Conservation (phyloP, 2,329 filamentous ascomycete genomes). For the Eutypa lata region DNA sequence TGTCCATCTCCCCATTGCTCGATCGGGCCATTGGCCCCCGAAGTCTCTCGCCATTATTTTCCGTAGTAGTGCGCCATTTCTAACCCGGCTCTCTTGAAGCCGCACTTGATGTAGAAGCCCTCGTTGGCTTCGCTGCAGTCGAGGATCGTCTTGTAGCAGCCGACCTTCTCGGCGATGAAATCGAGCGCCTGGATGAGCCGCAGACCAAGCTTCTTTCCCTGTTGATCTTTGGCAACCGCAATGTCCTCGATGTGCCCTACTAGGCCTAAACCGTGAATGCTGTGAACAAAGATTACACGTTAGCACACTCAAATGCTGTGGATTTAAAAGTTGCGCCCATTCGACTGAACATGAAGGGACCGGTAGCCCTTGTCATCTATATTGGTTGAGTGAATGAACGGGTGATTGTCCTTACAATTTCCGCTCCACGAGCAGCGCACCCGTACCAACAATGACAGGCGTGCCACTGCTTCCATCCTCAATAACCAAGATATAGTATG, state of each 20-base stretch:
- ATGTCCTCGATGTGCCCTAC: slow-evolving; percentile 99
- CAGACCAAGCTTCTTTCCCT: slow-evolving; percentile 93
- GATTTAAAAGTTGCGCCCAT: neutral
- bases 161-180: slow-evolving; percentile 79
- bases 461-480: slow-evolving; percentile 61
- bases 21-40: neutral
- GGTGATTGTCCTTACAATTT: slow-evolving; percentile 68
- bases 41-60: slow-evolving; percentile 41
- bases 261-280: slow-evolving; percentile 74
- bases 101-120: slow-evolving; percentile 97
- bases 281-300: slow-evolving; percentile 28
- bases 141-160: slow-evolving; percentile 96
- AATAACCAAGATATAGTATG: slow-evolving; percentile 85
- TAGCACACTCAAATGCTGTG: slow-evolving; percentile 13
- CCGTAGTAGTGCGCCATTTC: slow-evolving; percentile 97
- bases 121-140: slow-evolving; percentile 96
- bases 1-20: neutral
- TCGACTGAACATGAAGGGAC: too few species aligned
- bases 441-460: slow-evolving; percentile 78
- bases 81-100: slow-evolving; percentile 84
- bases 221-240: slow-evolving; percentile 89
- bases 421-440: slow-evolving; percentile 84
- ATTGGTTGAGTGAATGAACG: neutral
- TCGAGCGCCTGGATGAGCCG: slow-evolving; percentile 93
- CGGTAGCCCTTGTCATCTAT: too few species aligned